Percentiles rank a stretch among this genome's conserved stretches.
phyloP scores from a whole-genome alignment of 2,329 filamentous ascomycete species.

The Colletotrichum chlorophyti region DNA sequence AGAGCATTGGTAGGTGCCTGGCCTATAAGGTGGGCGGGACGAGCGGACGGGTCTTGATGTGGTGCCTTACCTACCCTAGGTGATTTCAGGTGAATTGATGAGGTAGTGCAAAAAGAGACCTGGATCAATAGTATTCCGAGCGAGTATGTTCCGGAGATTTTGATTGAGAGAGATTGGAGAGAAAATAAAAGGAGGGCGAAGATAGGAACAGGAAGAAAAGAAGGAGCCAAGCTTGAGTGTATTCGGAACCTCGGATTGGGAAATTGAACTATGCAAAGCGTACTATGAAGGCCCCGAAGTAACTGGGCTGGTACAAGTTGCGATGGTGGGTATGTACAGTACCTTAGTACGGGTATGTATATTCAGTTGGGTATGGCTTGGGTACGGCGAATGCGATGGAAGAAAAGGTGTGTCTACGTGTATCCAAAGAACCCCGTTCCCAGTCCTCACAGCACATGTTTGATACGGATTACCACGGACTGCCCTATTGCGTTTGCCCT shows the following conservation, averaged over 20 bases:
- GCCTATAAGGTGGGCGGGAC: too few species aligned
- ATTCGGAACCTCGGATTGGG: constrained; percentile 4
- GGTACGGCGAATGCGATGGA: constrained; percentile 14
- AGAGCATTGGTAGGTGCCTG: constrained; percentile 11
- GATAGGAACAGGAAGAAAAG: not conserved
- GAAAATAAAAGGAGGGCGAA: not conserved
- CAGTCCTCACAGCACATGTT: constrained; percentile 6
- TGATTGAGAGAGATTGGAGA: not conserved
- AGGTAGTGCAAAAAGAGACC: too few species aligned
- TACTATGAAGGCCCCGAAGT: not conserved
- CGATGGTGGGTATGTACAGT: too few species aligned
- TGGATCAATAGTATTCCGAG: too few species aligned
- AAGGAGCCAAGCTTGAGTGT: not conserved
- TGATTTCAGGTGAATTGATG: too few species aligned
- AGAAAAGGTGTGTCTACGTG: not conserved
- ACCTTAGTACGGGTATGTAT: too few species aligned
- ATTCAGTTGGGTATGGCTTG: not conserved
- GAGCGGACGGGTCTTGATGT: too few species aligned
- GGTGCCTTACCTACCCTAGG: too few species aligned
- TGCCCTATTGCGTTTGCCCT: too few species aligned
- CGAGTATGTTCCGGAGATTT: not conserved
- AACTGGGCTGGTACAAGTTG: too few species aligned
- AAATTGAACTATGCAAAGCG: constrained; percentile 9
- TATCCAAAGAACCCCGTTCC: constrained; percentile 6
- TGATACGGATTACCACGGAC: too few species aligned